Evolutionary conservation across 257 asterid species (phyloP).

Genomic region (Thymus quinquecostatus): DNA sequence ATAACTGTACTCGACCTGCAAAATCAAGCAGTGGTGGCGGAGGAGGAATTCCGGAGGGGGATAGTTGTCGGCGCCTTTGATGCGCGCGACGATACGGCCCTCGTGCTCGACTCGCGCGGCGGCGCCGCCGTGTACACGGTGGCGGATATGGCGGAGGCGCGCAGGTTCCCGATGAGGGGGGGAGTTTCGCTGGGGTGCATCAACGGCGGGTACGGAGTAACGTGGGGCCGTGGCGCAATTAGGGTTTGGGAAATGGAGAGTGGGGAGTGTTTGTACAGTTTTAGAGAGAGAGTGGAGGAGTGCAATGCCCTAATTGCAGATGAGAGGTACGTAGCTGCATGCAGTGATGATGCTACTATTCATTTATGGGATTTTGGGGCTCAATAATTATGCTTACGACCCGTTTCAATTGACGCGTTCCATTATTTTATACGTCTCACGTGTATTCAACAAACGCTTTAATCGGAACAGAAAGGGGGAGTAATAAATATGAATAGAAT

Average conservation of each 20-base stretch:
- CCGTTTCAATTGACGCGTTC: too few species aligned
- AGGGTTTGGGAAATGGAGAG: conserved; percentile 72
- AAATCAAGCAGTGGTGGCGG: conserved; percentile 53
- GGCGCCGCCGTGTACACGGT: conserved; percentile 48
- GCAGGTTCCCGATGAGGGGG: conserved; percentile 56
- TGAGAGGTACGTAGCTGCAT: conserved; percentile 70
- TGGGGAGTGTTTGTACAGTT: conserved; percentile 57
- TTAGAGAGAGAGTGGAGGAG: conserved; percentile 59
- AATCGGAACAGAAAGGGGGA: too few species aligned
- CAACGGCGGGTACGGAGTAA: conserved; percentile 66
- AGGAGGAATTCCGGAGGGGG: conserved; percentile 51
- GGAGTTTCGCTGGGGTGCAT: conserved; percentile 62
- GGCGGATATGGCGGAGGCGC: conserved; percentile 43
- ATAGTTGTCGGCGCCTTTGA: conserved; percentile 59
- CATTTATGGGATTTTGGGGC: conserved; percentile 92
- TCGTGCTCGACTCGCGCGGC: conserved; percentile 48
- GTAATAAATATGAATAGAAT: too few species aligned
- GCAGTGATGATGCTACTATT: conserved; percentile 63
- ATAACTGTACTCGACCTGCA: conserved; percentile 53
- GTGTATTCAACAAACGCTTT: too few species aligned
- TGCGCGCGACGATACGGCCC: conserved; percentile 39
- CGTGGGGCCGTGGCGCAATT: conserved; percentile 51
- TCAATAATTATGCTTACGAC: conserved; percentile 4
- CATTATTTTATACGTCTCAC: too few species aligned
- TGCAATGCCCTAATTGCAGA: conserved; percentile 62